Conservation (phyloP, 2,329 filamentous ascomycete genomes). For the Botrytis hyacinthi region DNA sequence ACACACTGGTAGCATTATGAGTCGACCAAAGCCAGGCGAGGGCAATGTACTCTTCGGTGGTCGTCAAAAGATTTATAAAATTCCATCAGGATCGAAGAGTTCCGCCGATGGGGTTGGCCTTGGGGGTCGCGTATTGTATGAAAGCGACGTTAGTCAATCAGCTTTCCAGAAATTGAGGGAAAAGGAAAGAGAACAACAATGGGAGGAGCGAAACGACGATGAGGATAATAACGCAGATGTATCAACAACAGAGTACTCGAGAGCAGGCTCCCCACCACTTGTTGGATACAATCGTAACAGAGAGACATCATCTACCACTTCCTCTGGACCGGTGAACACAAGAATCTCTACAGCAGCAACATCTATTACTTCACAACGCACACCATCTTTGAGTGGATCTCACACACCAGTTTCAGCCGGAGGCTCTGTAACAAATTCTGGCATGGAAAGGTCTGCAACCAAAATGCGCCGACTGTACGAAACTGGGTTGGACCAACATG, state of each 20-base stretch:
- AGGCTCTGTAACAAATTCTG: conserved; percentile 42
- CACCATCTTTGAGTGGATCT: conserved; percentile 53
- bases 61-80: conserved; percentile 91
- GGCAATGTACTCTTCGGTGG: conserved; percentile 94
- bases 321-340: conserved; percentile 59
- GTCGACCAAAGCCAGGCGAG: conserved; percentile 74
- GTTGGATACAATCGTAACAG: conserved; percentile 70
- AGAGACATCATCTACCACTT: conserved; percentile 82
- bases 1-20: conserved; percentile 72
- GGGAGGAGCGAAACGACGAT: conserved; percentile 38
- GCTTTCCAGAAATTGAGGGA: conserved; percentile 74
- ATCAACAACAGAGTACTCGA: conserved; percentile 39
- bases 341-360: conserved; percentile 85
- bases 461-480: conserved; percentile 79
- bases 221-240: conserved; percentile 30
- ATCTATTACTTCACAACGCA: conserved; percentile 74
- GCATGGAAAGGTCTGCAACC: conserved; percentile 62
- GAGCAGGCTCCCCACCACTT: conserved; percentile 56
- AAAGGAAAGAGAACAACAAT: conserved; percentile 42
- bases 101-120: conserved; percentile 48
- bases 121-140: conserved; percentile 71
- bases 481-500: conserved; percentile 73
- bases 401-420: conserved; percentile 41
- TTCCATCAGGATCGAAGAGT: conserved; percentile 53
- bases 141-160: conserved; percentile 80